phyloP scores from a whole-genome alignment of 176 grass and related monocot genomes.

The Oryza meyeriana region DNA sequence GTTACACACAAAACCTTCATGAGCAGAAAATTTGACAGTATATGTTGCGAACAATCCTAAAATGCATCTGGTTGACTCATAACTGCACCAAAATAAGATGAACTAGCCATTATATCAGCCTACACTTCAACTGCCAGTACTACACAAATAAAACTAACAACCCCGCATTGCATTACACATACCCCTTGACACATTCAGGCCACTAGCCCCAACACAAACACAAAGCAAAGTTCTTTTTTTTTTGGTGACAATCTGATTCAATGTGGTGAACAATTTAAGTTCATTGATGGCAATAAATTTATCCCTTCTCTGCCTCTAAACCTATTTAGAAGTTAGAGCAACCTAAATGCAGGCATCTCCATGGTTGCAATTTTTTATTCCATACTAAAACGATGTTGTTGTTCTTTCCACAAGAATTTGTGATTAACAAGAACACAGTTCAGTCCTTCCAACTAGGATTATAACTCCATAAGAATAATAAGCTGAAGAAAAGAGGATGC shows the following conservation, averaged over 20 bases:
- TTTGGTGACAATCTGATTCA: neutral
- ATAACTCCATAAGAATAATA: conserved; percentile 12
- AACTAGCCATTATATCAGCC: neutral
- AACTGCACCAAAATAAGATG: neutral
- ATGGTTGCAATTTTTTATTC: neutral
- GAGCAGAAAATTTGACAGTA: neutral
- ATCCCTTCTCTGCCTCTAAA: neutral
- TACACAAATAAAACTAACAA: neutral
- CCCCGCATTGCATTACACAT: neutral
- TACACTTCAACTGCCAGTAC: neutral
- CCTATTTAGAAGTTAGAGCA: neutral
- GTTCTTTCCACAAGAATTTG: neutral
- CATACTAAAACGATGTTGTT: neutral
- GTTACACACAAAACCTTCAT: neutral
- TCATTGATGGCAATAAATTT: neutral
- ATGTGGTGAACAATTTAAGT: neutral
- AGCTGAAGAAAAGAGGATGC: neutral
- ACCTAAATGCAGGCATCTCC: neutral
- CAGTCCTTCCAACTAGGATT: neutral
- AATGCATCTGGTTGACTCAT: neutral
- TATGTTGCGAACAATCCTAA: neutral
- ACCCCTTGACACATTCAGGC: neutral
- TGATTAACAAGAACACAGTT: neutral
- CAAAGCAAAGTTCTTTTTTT: neutral
- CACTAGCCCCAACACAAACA: neutral